These are phyloP conservation scores for Boehmeria nivea DNA, from an alignment of 306 rosid genomes.

Conservation along the genomic window DNA sequence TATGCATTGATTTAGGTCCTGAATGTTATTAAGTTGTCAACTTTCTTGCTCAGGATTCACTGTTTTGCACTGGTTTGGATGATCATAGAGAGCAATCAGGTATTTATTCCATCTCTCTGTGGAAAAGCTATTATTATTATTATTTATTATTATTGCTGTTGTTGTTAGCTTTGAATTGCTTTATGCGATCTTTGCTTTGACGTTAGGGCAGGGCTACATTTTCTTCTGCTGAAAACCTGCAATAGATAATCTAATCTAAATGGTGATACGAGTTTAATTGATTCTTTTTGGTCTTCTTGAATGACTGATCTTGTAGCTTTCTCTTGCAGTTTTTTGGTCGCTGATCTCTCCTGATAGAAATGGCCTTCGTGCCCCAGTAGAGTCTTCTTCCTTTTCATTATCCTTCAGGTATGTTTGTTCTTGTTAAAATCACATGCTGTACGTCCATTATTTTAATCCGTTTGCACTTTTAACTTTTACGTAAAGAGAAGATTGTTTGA, in stretches of 20 bases:
- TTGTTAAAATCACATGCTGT: neutral
- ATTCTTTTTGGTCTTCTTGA: neutral
- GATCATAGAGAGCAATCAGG: conserved; percentile 62
- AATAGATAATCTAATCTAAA: neutral
- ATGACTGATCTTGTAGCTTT: conserved; percentile 18
- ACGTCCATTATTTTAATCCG: neutral
- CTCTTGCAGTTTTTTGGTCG: conserved; percentile 61
- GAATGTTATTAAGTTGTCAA: too few species aligned
- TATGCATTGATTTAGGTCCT: too few species aligned
- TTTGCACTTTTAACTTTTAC: neutral
- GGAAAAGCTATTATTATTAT: too few species aligned
- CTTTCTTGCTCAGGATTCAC: conserved; percentile 49
- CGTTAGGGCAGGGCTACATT: neutral
- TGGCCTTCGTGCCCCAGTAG: conserved; percentile 56
- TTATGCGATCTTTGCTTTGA: neutral
- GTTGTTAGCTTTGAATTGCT: too few species aligned
- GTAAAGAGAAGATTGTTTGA: too few species aligned
- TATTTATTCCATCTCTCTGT: conserved; percentile 22
- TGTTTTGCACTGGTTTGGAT: conserved; percentile 57
- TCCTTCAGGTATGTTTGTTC: conserved; percentile 49
- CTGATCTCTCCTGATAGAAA: conserved; percentile 57
- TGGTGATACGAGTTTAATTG: neutral
- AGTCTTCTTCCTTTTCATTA: conserved; percentile 66
- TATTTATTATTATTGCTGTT: too few species aligned
- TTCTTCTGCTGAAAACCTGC: neutral